Percentiles rank a stretch among this genome's conserved stretches.
Evolutionary conservation across 345 rosid species (phyloP).

Genomic region (Salix caprea): DNA sequence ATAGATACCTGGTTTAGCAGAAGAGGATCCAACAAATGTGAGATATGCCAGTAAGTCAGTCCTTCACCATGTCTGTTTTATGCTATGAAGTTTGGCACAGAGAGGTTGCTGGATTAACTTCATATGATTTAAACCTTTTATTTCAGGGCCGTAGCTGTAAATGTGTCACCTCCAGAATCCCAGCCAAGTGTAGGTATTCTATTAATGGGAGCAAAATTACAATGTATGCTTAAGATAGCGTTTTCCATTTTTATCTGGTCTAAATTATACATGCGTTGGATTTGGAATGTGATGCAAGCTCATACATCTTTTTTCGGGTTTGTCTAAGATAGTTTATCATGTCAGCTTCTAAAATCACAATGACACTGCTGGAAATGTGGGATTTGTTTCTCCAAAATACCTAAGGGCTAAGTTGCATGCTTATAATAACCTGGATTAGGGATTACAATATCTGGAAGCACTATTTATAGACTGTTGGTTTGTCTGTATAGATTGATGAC

Average conservation of each 20-base stretch:
- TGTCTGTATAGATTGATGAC: not conserved
- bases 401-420: no score
- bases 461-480: not conserved
- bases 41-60: slow-evolving; percentile 86
- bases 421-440: not conserved
- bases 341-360: not conserved
- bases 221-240: not conserved
- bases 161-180: slow-evolving; percentile 68
- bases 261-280: not conserved
- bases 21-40: slow-evolving; percentile 81
- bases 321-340: not conserved
- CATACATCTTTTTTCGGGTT: not conserved
- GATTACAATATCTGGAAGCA: not conserved
- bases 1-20: slow-evolving; percentile 83
- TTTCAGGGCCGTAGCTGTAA: slow-evolving; percentile 62
- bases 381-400: not conserved
- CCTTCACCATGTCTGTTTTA: slow-evolving; percentile 3
- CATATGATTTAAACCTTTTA: slow-evolving; percentile 10
- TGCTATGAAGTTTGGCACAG: not conserved
- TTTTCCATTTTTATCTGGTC: slow-evolving; percentile 5
- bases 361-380: not conserved
- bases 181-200: slow-evolving; percentile 58
- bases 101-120: not conserved
- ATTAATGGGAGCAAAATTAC: slow-evolving; percentile 2
- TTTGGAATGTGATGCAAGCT: not conserved